Evolutionary conservation across 1,284 basidiomycete species (phyloP).

Genomic region (Malassezia brasiliensis): DNA sequence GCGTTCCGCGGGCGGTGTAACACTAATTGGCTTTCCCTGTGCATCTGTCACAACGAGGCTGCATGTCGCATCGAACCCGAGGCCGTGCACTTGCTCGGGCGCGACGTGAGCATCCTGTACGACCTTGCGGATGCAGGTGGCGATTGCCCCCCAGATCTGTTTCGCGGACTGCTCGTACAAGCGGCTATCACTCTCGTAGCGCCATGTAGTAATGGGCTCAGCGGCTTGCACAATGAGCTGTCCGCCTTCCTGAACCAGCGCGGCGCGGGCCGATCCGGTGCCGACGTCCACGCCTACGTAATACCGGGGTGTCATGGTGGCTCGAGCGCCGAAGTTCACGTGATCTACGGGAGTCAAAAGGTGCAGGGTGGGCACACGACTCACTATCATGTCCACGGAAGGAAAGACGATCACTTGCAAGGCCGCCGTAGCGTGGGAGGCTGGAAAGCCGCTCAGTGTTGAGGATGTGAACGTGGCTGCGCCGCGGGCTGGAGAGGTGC

Average conservation of each 20-base stretch:
- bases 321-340: background rate
- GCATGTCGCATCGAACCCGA: conserved; percentile 96
- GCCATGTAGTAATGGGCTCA: conserved; percentile 71
- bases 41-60: conserved; percentile 74
- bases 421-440: conserved; percentile 91
- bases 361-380: background rate
- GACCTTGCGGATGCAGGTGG: conserved; percentile 61
- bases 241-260: conserved; percentile 67
- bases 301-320: conserved; percentile 31
- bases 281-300: conserved; percentile 62
- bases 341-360: background rate
- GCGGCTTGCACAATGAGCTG: conserved; percentile 67
- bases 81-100: conserved; percentile 65
- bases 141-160: conserved; percentile 68
- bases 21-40: conserved; percentile 63
- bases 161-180: conserved; percentile 81
- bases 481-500: conserved; percentile 78
- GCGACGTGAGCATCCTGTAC: conserved; percentile 59
- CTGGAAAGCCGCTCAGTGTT: conserved; percentile 75
- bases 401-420: conserved; percentile 44
- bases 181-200: conserved; percentile 70
- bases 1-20: conserved; percentile 63
- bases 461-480: conserved; percentile 90
- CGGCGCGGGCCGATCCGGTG: conserved; percentile 84
- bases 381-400: conserved; percentile 19